Evolutionary conservation across 108 stramenopile species (phyloP).

Genomic region (Nitzschia inconspicua): DNA sequence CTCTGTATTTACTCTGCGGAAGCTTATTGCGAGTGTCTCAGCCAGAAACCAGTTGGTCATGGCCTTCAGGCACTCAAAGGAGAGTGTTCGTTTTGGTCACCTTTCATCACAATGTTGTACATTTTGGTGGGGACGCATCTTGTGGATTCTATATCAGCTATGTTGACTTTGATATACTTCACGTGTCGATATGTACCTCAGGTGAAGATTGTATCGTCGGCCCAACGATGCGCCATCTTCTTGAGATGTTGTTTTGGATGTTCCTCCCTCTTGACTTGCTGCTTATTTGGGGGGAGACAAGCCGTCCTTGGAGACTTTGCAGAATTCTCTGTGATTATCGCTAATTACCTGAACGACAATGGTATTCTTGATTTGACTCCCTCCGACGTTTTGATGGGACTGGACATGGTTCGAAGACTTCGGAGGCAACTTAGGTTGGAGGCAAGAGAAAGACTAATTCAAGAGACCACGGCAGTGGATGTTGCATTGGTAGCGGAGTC

Average conservation of each 20-base stretch:
- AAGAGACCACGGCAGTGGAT: not conserved
- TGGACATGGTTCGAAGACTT: slow-evolving; percentile 48
- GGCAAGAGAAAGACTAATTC: slow-evolving; percentile 20
- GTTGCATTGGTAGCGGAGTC: too few relatives aligned
- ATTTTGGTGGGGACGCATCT: slow-evolving; percentile 1
- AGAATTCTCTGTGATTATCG: slow-evolving; percentile 38
- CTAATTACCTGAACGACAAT: slow-evolving; percentile 59
- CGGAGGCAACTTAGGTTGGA: slow-evolving; percentile 43
- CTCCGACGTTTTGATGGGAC: slow-evolving; percentile 58
- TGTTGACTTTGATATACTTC: not conserved
- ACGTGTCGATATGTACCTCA: not conserved
- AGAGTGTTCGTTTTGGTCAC: too few relatives aligned
- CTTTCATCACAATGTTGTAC: too few relatives aligned
- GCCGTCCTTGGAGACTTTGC: slow-evolving; percentile 29
- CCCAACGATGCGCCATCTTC: slow-evolving; percentile 3
- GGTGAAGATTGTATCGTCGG: slow-evolving; percentile 6
- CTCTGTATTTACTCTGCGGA: not conserved
- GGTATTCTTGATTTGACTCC: slow-evolving; percentile 55
- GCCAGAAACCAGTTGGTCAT: too few relatives aligned
- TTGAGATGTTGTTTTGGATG: slow-evolving; percentile 27
- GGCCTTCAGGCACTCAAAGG: too few relatives aligned
- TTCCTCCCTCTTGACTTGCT: slow-evolving; percentile 55
- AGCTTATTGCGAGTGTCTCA: too few relatives aligned
- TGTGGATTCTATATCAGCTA: slow-evolving; percentile 1
- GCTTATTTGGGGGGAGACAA: slow-evolving; percentile 60